These are phyloP conservation scores for Mortierella sp. DNA, from an alignment of 371 early-diverging fungal species.

Conservation along the genomic window DNA sequence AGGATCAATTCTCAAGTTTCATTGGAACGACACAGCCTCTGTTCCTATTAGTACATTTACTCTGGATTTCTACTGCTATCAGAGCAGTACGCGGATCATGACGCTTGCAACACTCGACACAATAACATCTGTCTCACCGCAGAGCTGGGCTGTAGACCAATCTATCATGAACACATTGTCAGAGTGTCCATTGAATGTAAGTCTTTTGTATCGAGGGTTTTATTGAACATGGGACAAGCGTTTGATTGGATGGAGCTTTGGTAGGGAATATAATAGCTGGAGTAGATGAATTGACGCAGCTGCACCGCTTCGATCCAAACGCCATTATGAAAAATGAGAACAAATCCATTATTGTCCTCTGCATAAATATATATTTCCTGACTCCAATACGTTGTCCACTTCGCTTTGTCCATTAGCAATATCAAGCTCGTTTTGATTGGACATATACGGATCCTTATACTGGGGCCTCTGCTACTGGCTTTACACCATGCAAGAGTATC, in stretches of 20 bases:
- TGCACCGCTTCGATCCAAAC: no score
- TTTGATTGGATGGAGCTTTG: no score
- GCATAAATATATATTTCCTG: not conserved
- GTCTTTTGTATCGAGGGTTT: not conserved
- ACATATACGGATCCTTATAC: constrained; percentile 19
- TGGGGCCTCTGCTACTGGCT: not conserved
- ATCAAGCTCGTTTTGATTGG: constrained; percentile 33
- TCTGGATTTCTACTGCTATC: constrained; percentile 31
- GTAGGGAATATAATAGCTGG: no score
- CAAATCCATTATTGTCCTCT: not conserved
- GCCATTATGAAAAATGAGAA: no score
- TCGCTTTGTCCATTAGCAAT: constrained; percentile 34
- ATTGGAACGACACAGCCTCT: constrained; percentile 30
- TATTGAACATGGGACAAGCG: no score
- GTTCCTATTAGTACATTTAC: constrained; percentile 20
- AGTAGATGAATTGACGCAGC: no score
- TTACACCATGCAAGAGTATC: constrained; percentile 23
- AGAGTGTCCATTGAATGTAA: constrained; percentile 38
- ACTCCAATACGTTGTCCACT: not conserved
- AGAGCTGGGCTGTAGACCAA: constrained; percentile 30
- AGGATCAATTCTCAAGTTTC: constrained; percentile 26
- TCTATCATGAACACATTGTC: constrained; percentile 11
- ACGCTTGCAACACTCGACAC: constrained; percentile 21
- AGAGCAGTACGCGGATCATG: constrained; percentile 17
- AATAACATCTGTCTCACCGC: constrained; percentile 8